phyloP scores from a whole-genome alignment of 2,329 filamentous ascomycete genomes.

The Alternaria atra region DNA sequence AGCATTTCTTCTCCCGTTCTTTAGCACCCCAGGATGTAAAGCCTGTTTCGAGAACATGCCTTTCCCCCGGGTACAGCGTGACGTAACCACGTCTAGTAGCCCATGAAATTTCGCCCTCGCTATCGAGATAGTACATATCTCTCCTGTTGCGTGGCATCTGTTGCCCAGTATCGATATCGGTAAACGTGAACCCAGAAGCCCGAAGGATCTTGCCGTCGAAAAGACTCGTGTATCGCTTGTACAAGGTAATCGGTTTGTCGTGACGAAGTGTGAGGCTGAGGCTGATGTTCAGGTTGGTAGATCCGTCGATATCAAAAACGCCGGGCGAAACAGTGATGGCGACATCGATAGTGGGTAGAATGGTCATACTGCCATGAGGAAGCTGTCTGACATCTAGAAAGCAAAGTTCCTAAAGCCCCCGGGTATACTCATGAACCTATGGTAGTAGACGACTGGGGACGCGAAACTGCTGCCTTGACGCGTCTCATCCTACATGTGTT shows the following conservation, averaged over 20 bases:
- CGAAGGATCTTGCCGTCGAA: slow-evolving; percentile 5
- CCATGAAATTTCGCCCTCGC: not conserved
- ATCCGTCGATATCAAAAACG: slow-evolving; percentile 6
- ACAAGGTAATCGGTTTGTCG: not conserved
- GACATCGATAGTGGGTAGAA: not conserved
- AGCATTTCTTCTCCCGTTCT: not conserved
- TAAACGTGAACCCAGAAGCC: slow-evolving; percentile 5
- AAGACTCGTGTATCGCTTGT: not conserved
- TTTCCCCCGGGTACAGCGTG: not conserved
- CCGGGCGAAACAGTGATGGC: slow-evolving; percentile 3
- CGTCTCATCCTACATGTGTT: not conserved
- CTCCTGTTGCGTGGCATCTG: slow-evolving; percentile 1
- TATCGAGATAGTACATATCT: not conserved
- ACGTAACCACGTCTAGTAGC: not conserved
- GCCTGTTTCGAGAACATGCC: not conserved
- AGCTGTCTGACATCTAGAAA: not conserved
- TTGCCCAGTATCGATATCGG: slow-evolving; percentile 1
- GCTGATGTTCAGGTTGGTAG: not conserved
- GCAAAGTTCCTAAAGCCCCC: not conserved
- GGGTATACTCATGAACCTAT: not conserved
- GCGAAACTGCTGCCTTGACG: not conserved
- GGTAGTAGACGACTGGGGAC: not conserved
- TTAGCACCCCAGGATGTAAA: not conserved
- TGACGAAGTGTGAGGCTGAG: not conserved
- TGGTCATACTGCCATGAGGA: not conserved